Evolutionary conservation across 345 rosid genomes (phyloP), one percentile per base, ranked within the genome.

Genomic region (Ceriops tagal): DNA sequence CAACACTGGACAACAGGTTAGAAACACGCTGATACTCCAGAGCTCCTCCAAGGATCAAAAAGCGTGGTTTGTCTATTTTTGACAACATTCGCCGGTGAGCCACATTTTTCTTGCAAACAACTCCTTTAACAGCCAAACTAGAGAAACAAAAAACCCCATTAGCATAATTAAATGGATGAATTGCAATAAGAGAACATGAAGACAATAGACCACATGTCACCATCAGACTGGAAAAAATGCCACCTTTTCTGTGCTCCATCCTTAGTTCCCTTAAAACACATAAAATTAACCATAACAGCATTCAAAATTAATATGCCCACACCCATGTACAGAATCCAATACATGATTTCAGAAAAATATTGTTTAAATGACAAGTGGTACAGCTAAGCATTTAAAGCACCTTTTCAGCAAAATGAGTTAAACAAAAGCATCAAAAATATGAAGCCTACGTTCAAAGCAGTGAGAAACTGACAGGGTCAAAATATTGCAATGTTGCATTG

Each of bases 61-160:
- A 53, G 2, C 58, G 64, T 0, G 75, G 75, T 63, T 64, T 71
- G 13, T 55, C 68, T 53, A 89, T 77, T 78, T 85, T 88, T 62
- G 95, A 81, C 71, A 78, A 85, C 98, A 93, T 91, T 72, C 96
- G 83, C 58, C 96, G 89, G 76, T 93, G 97, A 70, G 97, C 96
- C 77, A 93, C 92, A 67, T 93, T 93, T 84, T 91, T 93, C 86
- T 93, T 93, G 79, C 98, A 93, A 74, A 91, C 98, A 81, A 93
- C 93, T 84, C 98, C 98, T 75, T 83, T 89, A 16, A 83, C 83
- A 77, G 89, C 89, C 88, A 83, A 79, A 78, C 98, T 93, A 70
- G 69, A 67, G 72, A 69, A 71, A 82, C 52, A 55, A 62, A 72
- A 64, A 79, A 63, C 37, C 58, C 61, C 64, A 22, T 69, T 9